Evolutionary conservation across 2,329 filamentous ascomycete genomes (phyloP).

Genomic region (Conoideocrella luteorostrata): DNA sequence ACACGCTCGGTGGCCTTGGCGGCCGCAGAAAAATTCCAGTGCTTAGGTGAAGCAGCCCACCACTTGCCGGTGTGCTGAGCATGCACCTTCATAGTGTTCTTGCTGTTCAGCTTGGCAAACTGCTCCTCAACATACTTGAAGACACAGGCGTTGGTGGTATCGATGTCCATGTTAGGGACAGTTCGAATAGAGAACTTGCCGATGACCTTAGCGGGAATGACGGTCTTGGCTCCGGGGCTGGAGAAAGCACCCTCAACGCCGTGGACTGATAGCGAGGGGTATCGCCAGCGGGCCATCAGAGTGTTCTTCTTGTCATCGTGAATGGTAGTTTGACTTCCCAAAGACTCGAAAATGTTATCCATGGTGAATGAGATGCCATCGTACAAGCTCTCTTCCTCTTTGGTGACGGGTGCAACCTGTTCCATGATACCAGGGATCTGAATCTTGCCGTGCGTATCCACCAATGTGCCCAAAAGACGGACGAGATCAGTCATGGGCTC

Average conservation of each 20-base stretch:
- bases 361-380: constrained; percentile 89
- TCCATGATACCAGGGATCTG: constrained; percentile 90
- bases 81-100: constrained; percentile 80
- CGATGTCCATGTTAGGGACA: constrained; percentile 94
- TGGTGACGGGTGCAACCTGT: constrained; percentile 81
- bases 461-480: constrained; percentile 72
- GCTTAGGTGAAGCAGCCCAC: constrained; percentile 96
- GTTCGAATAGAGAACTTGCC: constrained; percentile 99
- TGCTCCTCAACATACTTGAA: constrained; percentile 76
- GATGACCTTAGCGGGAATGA: constrained; percentile 95
- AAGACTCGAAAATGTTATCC: constrained; percentile 86
- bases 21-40: constrained; percentile 97
- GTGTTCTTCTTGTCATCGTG: constrained; percentile 83
- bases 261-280: constrained; percentile 88
- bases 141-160: constrained; percentile 79
- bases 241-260: constrained; percentile 94
- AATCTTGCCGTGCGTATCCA: constrained; percentile 88
- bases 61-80: constrained; percentile 92
- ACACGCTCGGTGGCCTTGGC: constrained; percentile 95
- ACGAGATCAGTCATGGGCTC: constrained; percentile 98
- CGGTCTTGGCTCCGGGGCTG: constrained; percentile 90
- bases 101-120: constrained; percentile 81
- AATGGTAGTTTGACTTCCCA: constrained; percentile 84
- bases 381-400: constrained; percentile 85
- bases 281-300: constrained; percentile 94